These are phyloP conservation scores for Kodamaea hsintzibuensis DNA, from an alignment of 805 yeast genomes.

Conservation along the genomic window DNA sequence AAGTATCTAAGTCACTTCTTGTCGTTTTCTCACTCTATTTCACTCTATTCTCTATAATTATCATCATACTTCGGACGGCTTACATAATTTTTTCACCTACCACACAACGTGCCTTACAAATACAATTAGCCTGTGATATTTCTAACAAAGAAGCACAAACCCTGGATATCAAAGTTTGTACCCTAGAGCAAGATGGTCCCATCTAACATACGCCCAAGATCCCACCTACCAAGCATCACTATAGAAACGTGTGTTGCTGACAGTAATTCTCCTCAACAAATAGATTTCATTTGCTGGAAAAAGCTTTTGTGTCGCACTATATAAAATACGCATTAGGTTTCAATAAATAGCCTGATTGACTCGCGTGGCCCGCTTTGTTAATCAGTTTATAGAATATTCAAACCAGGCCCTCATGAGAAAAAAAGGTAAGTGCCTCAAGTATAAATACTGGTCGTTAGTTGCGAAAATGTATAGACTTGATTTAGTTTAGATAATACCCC, in stretches of 20 bases:
- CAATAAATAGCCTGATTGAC: not conserved
- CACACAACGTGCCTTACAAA: not conserved
- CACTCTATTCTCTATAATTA: too few relatives aligned
- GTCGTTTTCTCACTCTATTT: too few relatives aligned
- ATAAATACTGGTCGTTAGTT: not conserved
- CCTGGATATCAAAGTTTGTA: not conserved
- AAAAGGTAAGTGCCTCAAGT: not conserved
- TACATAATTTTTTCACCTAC: not conserved
- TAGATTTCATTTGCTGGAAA: not conserved
- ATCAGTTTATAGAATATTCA: not conserved
- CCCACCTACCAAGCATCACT: not conserved
- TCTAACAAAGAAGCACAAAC: not conserved
- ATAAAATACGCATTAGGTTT: not conserved
- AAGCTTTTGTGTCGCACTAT: not conserved
- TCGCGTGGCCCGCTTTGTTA: not conserved
- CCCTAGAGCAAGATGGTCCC: not conserved
- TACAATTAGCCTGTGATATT: not conserved
- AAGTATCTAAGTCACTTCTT: not conserved
- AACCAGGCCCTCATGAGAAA: not conserved
- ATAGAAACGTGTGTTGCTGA: not conserved
- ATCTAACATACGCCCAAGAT: not conserved
- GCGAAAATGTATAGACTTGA: not conserved
- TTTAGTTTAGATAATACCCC: not conserved
- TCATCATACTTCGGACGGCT: too few relatives aligned
- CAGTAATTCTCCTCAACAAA: not conserved